Conservation (phyloP, 352 stramenopile species). For the Globisporangium middletonii region DNA sequence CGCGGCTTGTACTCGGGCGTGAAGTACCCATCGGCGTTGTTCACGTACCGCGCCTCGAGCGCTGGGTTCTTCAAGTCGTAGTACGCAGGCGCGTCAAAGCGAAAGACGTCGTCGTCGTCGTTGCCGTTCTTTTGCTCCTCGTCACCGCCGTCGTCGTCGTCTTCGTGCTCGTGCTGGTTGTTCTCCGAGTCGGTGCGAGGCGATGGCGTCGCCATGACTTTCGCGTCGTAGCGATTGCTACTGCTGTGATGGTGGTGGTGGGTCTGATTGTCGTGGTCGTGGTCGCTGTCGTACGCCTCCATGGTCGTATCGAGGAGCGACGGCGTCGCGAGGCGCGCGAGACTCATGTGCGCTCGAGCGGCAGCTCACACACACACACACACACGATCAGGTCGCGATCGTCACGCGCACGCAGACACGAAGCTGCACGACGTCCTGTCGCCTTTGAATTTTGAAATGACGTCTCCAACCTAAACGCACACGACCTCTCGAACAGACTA, state of each 20-base stretch:
- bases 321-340: no score
- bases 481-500: no score
- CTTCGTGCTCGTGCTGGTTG: conserved; percentile 26
- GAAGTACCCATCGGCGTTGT: conserved; percentile 85
- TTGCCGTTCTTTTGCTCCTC: conserved; percentile 4
- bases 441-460: no score
- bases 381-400: no score
- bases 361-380: no score
- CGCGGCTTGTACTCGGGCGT: conserved; percentile 10
- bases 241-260: neutral
- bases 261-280: neutral
- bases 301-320: no score
- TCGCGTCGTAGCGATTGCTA: neutral
- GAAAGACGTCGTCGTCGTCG: conserved; percentile 63
- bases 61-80: conserved; percentile 77
- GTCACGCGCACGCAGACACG: no score
- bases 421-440: no score
- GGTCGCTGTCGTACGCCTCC: conserved; percentile 1
- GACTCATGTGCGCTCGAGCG: no score
- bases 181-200: conserved; percentile 11
- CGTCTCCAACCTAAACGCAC: no score
- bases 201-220: conserved; percentile 6
- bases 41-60: conserved; percentile 70
- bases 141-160: conserved; percentile 20
- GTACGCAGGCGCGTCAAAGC: conserved; percentile 75